phyloP scores from a whole-genome alignment of 352 stramenopile genomes.

The Globisporangium okanoganense region DNA sequence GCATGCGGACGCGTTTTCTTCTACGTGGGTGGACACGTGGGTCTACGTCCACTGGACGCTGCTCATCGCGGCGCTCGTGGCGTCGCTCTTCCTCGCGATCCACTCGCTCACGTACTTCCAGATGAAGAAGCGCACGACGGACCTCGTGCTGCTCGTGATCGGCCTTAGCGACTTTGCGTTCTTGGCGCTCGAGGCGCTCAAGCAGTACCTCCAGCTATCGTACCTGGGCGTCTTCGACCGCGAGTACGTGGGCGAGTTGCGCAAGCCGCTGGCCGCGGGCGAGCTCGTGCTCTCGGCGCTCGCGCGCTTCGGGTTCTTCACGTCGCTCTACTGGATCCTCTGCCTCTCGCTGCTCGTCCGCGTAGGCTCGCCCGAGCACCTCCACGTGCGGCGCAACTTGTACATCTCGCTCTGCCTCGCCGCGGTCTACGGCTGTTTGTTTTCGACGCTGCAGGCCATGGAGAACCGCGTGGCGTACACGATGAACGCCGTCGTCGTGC shows the following conservation, averaged over 20 bases:
- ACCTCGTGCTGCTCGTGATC: constrained; percentile 67
- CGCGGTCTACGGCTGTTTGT: constrained; percentile 50
- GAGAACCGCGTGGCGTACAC: constrained; percentile 28
- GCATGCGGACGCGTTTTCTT: not conserved
- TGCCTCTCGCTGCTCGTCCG: constrained; percentile 72
- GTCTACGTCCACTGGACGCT: constrained; percentile 45
- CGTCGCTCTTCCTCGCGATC: constrained; percentile 53
- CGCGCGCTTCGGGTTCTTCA: constrained; percentile 66
- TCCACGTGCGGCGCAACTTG: constrained; percentile 47
- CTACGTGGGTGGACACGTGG: constrained; percentile 39
- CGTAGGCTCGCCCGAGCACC: constrained; percentile 45
- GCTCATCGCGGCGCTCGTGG: constrained; percentile 30
- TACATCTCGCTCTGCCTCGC: constrained; percentile 42
- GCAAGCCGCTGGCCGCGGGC: constrained; percentile 12
- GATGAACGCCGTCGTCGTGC: constrained; percentile 37
- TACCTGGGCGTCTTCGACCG: constrained; percentile 42
- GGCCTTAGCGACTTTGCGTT: constrained; percentile 56
- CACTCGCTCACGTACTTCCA: constrained; percentile 57
- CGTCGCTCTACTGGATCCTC: constrained; percentile 70
- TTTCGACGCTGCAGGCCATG: constrained; percentile 32
- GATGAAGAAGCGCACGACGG: constrained; percentile 60
- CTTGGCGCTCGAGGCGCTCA: constrained; percentile 39
- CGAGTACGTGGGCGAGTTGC: not conserved
- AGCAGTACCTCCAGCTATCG: constrained; percentile 34
- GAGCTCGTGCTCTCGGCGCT: constrained; percentile 35